Base-by-base conservation (phyloP, 2,329 filamentous ascomycete genomes). In the Exophiala sideris region DNA sequence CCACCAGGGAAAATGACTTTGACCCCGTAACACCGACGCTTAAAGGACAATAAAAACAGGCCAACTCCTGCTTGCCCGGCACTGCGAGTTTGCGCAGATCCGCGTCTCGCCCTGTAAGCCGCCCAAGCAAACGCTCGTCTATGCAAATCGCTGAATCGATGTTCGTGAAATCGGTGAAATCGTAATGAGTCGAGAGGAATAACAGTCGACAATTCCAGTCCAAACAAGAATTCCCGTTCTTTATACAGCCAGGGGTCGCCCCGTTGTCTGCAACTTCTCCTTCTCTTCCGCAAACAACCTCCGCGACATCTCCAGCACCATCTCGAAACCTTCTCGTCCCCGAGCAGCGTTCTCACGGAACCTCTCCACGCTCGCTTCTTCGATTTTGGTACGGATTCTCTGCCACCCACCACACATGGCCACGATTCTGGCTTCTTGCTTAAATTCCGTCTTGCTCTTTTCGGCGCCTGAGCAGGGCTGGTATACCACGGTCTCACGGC, bases 341-440 rank as follows among this genome's bases (percentile, higher is more conserved):
- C 89, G 91, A 63, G 80, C 79, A 20, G 94, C 92, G 67, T 99
- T 99, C 73, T 99, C 90, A 63, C 84, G 82, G 76, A 99, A 99
- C 50, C 90, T 79, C 61, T 87, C 88, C 41, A 97, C 87, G 39
- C 91, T 88, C 48, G 89, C 85, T 65, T 97, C 91, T 76, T 99
- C 94, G 65, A 99, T 95, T 70, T 86, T 89, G 74, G 94, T 96
- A 79, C 90, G 94, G 70, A 97, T 91, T 69, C 91, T 90, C 75
- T 96, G 89, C 91, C 94, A 99, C 58, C 94, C 94, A 63, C 94
- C 92, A 71, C 91, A 96, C 8, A 97, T 78, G 0, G 94, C 94
- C 1, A 91, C 96, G 68, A 99, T 92, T 73, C 91, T 85, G 36
- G 94, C 94, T 58, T 90, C 86, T 76, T 99, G 94, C 45, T 84